Base-by-base conservation (phyloP, 257 asterid genomes). In the Datura wrightii region DNA sequence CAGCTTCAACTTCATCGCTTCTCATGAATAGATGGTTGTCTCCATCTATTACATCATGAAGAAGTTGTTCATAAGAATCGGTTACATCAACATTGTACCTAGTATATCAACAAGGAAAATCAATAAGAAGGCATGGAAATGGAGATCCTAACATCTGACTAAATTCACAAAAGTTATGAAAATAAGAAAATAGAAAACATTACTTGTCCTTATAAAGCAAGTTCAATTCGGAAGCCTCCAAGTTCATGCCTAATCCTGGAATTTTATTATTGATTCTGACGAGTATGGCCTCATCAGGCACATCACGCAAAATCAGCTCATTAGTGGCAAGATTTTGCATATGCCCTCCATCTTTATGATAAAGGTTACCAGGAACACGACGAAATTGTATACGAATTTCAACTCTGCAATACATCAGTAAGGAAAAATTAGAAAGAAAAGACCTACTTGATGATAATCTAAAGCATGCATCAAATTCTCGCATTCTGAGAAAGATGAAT, bases 11-110 rank as follows among this genome's bases (percentile, higher is more conserved):
- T 89, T 91, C 93, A 36, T 91, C 92, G 1, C 91, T 89, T 82
- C 93, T 87, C 93, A 91, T 89, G 84, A 89, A 89, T 56, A 89
- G 80, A 81, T 91, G 92, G 86, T 88, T 91, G 71, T 91, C 93
- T 60, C 92, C 92, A 80, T 89, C 91, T 9, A 89, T 86, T 15
- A 88, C 92, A 79, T 89, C 92, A 54, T 88, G 91, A 19, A 91
- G 85, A 39, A 91, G 91, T 84, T 91, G 92, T 88, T 91, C 93
- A 37, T 91, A 89, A 0, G 92, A 87, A 87, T 91, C 92, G 2
- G 91, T 86, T 18, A 88, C 89, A 79, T 88, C 91, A n/a, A 83
- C 7, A 8, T 84, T 37, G 82, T 91, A 91, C 92, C 93, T 89
- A 83, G 39, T 79, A 69, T 37, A 59, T 18, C 39, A 82, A 44